A percentile compares a stretch with the other conserved stretches of the same genome.
These are phyloP conservation scores for Pichia heedii DNA, from an alignment of 805 yeast genomes.

Conservation along the genomic window DNA sequence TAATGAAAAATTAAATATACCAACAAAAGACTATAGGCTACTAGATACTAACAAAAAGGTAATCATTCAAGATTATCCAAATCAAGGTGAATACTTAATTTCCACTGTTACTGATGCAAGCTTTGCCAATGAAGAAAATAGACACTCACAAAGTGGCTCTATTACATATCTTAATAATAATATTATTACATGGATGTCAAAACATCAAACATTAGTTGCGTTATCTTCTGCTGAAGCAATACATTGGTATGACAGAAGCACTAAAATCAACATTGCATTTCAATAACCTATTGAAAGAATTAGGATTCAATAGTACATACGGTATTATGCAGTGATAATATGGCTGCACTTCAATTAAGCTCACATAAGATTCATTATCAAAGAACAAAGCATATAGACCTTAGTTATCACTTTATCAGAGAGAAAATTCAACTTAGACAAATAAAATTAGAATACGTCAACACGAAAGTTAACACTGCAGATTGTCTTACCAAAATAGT, in stretches of 20 bases:
- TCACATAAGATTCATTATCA: slow-evolving; percentile 7
- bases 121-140: neutral
- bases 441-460: slow-evolving; percentile 2
- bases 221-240: slow-evolving; percentile 5
- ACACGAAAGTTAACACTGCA: slow-evolving; percentile 2
- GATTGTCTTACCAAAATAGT: slow-evolving; percentile 5
- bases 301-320: neutral
- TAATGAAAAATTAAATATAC: neutral
- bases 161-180: slow-evolving; percentile 2
- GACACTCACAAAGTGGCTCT: slow-evolving; percentile 4
- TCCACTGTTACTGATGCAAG: slow-evolving; percentile 4
- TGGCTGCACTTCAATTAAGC: slow-evolving; percentile 3
- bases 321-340: slow-evolving; percentile 1
- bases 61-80: slow-evolving; percentile 1
- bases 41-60: slow-evolving; percentile 1
- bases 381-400: slow-evolving; percentile 8
- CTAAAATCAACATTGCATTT: neutral
- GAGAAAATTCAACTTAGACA: neutral
- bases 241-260: slow-evolving; percentile 1
- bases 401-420: slow-evolving; percentile 7
- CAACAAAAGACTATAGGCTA: slow-evolving; percentile 3
- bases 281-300: slow-evolving; percentile 2
- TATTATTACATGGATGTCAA: slow-evolving; percentile 4
- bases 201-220: neutral
- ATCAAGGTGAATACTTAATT: neutral